Conservation (phyloP, 2,329 filamentous ascomycete genomes). For the Calonectria naviculata region DNA sequence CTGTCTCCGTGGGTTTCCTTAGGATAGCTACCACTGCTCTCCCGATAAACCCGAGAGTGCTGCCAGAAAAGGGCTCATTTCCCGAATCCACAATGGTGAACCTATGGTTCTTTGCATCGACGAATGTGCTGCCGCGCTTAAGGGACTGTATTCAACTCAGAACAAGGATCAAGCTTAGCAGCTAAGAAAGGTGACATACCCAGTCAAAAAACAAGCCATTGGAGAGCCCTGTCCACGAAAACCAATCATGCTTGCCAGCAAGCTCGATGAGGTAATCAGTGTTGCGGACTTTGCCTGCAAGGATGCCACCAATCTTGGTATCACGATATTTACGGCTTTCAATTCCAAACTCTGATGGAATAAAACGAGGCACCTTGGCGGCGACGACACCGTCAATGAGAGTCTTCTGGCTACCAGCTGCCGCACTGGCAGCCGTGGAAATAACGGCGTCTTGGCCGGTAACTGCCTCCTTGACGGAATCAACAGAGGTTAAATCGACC, state of each 20-base stretch:
- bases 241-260: slow-evolving; percentile 36
- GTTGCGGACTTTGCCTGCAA: background rate
- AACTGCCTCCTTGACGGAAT: slow-evolving; percentile 14
- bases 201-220: slow-evolving; percentile 72
- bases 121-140: slow-evolving; percentile 41
- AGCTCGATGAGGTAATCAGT: slow-evolving; percentile 27
- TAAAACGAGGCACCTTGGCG: slow-evolving; percentile 12
- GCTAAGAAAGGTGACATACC: slow-evolving; percentile 45
- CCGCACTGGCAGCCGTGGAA: slow-evolving; percentile 17
- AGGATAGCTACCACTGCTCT: slow-evolving; percentile 63
- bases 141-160: slow-evolving; percentile 56
- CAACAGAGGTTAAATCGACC: slow-evolving; percentile 6
- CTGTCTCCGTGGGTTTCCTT: slow-evolving; percentile 59
- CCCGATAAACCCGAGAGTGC: slow-evolving; percentile 63
- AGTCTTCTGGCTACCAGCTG: slow-evolving; percentile 7
- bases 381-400: slow-evolving; percentile 17
- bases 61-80: slow-evolving; percentile 60
- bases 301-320: slow-evolving; percentile 7
- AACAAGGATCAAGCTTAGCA: background rate
- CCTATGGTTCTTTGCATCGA: slow-evolving; percentile 50
- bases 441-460: slow-evolving; percentile 20
- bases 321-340: slow-evolving; percentile 14
- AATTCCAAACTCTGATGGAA: slow-evolving; percentile 17
- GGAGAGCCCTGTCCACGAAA: slow-evolving; percentile 71
- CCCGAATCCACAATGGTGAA: slow-evolving; percentile 69